These are phyloP conservation scores for Paraconiothyrium brasiliense DNA, from an alignment of 2,329 filamentous ascomycete genomes.

Conservation along the genomic window DNA sequence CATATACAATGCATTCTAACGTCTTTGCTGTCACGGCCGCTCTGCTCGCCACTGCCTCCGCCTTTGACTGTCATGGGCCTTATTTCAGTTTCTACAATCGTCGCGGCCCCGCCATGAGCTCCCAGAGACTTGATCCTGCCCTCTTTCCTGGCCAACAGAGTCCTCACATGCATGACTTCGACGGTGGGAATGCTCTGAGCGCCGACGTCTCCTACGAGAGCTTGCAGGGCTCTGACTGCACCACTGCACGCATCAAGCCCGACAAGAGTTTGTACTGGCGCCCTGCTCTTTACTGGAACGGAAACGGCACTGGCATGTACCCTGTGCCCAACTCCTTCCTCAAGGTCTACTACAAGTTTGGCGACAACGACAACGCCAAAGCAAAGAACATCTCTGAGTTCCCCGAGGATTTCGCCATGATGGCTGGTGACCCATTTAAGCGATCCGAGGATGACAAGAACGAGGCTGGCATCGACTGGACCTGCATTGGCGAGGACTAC, in stretches of 20 bases:
- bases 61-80: constrained; percentile 47
- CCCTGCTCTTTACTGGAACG: constrained; percentile 49
- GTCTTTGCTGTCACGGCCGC: constrained; percentile 39
- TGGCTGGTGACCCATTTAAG: constrained; percentile 44
- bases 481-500: constrained; percentile 39
- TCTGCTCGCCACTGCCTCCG: constrained; percentile 42
- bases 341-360: constrained; percentile 53
- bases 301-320: constrained; percentile 47
- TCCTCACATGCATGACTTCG: constrained; percentile 51
- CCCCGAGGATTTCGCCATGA: constrained; percentile 49
- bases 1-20: constrained; percentile 41
- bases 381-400: constrained; percentile 49
- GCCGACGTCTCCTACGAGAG: constrained; percentile 37
- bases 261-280: constrained; percentile 53
- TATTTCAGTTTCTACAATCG: constrained; percentile 53
- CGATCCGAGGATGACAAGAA: constrained; percentile 43
- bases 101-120: constrained; percentile 42
- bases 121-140: constrained; percentile 49
- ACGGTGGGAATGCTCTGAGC: constrained; percentile 47
- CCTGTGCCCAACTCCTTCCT: constrained; percentile 46
- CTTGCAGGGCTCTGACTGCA: constrained; percentile 44
- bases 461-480: constrained; percentile 44
- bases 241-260: constrained; percentile 48
- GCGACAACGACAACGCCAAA: constrained; percentile 38
- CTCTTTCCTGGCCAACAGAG: constrained; percentile 44